Evolutionary conservation across 768 basidiomycete genomes (phyloP), one percentile per base, ranked within the genome.

Genomic region (Scleroderma citrinum): DNA sequence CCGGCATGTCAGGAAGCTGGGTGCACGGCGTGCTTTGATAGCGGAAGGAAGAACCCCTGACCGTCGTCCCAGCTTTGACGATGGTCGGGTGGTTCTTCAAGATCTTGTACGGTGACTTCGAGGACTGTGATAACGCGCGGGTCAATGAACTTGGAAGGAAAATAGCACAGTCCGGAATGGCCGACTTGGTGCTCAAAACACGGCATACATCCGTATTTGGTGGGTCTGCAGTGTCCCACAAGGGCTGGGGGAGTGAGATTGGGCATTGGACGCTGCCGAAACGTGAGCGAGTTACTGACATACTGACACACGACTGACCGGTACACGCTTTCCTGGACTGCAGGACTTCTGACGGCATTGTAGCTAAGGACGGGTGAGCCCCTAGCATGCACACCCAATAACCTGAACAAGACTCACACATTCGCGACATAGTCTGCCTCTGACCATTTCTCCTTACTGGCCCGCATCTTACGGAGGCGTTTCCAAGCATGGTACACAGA

Each of bases 341-440:
- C 76, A 39, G 73, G 67, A 41, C 69, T 74, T 19, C 80, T 75
- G 37, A 81, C 66, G 20, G 71, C 58, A 48, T 76, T 74, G 49
- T 81, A 80, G 6, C 76, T 77, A 48, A 35, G 21, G 21, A 5
- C 8, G 8, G 26, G 8, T 29, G 26, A 4, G 8, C 8, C 8
- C 5, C 7, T 16, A 17, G 16, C 1, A 19, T 40, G 26, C 23
- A 21, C 29, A 17, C 19, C 47, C 39, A 48, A 40, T 46, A 12
- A 29, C 24, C 21, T 19, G 17, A 17, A 2, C 24, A 11, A 44
- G 48, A 62, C 76, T 43, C 59, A 81, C 76, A 80, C 77, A 44
- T 75, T 76, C n/a, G 72, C 71, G 14, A 70, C 76, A 49, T 71
- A 78, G 52, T 80, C 80, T 1, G 78, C 76, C 53, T 81, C 79